Conservation (phyloP, 257 asterid species). For the Euphrasia confusa region DNA sequence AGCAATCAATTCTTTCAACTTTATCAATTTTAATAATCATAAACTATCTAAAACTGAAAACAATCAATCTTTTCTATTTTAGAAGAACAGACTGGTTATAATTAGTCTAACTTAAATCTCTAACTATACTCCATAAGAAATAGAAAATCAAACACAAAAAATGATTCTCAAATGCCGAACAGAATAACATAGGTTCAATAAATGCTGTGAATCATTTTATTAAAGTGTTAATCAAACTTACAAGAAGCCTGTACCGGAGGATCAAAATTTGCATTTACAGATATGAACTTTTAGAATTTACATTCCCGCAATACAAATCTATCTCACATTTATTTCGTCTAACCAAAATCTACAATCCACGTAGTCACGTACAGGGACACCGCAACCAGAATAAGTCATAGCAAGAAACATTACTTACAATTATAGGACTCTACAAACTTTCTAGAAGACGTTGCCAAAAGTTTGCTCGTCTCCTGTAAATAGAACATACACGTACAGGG, state of each 20-base stretch:
- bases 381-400: slow-evolving; percentile 24
- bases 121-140: not conserved
- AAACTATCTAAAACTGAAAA: too few relatives aligned
- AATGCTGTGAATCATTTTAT: slow-evolving; percentile 15
- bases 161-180: not conserved
- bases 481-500: slow-evolving; percentile 8
- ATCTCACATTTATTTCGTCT: slow-evolving; percentile 33
- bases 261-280: slow-evolving; percentile 49
- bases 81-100: too few relatives aligned
- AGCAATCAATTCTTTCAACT: not conserved
- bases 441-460: slow-evolving; percentile 19
- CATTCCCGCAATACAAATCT: slow-evolving; percentile 35
- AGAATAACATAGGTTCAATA: slow-evolving; percentile 4
- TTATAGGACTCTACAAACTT: slow-evolving; percentile 25
- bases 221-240: not conserved
- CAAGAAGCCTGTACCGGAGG: slow-evolving; percentile 21
- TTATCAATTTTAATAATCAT: not conserved
- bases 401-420: slow-evolving; percentile 33
- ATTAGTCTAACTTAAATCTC: not conserved
- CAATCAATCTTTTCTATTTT: too few relatives aligned
- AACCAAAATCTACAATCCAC: slow-evolving; percentile 36
- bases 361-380: slow-evolving; percentile 17
- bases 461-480: slow-evolving; percentile 25
- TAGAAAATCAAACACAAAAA: not conserved
- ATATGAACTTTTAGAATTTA: slow-evolving; percentile 24